Conservation (phyloP, 2,329 filamentous ascomycete genomes). For the Calonectria leucothoes region DNA sequence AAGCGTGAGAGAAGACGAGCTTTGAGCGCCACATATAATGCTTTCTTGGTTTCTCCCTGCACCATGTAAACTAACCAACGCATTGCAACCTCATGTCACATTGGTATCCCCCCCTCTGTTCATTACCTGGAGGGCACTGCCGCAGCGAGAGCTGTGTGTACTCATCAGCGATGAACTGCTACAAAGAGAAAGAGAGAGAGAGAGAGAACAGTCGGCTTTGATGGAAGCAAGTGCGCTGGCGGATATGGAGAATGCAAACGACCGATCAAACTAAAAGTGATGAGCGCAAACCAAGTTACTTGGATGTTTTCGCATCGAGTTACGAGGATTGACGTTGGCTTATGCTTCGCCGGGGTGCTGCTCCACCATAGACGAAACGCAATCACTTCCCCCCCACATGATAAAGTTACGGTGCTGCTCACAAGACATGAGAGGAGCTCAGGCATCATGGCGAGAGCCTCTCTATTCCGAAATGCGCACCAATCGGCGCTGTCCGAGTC, state of each 20-base stretch:
- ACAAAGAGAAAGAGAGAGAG: neutral
- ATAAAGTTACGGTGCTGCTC: neutral
- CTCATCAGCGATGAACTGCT: neutral
- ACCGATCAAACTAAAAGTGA: neutral
- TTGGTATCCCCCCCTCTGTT: neutral
- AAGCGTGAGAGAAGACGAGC: neutral
- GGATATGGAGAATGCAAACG: neutral
- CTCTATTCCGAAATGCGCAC: neutral
- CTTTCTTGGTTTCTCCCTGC: neutral
- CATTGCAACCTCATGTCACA: neutral
- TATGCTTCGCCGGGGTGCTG: neutral
- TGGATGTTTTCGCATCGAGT: neutral
- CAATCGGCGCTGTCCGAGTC: neutral
- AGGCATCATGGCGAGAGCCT: neutral
- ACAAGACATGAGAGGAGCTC: neutral
- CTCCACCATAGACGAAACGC: neutral
- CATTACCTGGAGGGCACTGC: neutral
- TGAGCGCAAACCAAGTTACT: neutral
- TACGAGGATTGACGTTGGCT: neutral
- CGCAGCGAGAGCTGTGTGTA: neutral
- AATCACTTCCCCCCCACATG: neutral
- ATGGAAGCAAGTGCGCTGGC: neutral
- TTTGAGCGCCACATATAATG: neutral
- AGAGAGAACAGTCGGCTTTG: neutral
- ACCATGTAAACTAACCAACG: neutral